phyloP scores from a whole-genome alignment of 1,284 basidiomycete species.

The Rhodotorula glutinis region DNA sequence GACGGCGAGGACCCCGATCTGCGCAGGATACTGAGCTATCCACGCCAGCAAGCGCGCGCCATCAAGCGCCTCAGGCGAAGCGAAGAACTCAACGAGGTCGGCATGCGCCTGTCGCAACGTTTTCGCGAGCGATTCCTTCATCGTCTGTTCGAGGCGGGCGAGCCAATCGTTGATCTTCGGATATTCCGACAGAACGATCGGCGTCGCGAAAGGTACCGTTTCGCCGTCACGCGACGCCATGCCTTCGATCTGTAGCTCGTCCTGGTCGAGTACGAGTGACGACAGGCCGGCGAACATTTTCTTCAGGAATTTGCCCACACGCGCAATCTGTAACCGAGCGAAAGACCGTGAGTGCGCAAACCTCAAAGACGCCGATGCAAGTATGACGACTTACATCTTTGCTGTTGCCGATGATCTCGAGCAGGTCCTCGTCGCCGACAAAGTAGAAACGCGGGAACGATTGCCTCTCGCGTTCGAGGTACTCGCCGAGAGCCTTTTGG shows the following conservation, averaged over 20 bases:
- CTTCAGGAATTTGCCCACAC: conserved; percentile 97
- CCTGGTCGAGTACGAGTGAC: conserved; percentile 77
- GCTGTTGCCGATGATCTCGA: conserved; percentile 99
- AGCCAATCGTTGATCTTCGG: conserved; percentile 99
- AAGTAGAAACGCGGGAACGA: conserved; percentile 99
- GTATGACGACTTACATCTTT: conserved; percentile 64
- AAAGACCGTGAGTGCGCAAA: not conserved
- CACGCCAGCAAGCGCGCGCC: conserved; percentile 74
- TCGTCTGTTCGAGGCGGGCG: conserved; percentile 84
- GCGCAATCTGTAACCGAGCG: conserved; percentile 58
- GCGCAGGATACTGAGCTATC: conserved; percentile 91
- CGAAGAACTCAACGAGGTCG: conserved; percentile 77
- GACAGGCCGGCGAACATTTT: conserved; percentile 99
- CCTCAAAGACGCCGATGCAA: too few species aligned
- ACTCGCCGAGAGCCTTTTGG: conserved; percentile 98
- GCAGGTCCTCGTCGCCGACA: conserved; percentile 96
- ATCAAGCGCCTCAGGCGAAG: conserved; percentile 52
- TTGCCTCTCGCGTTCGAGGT: conserved; percentile 92
- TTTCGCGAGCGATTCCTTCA: conserved; percentile 85
- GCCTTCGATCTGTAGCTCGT: conserved; percentile 77
- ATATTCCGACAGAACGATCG: conserved; percentile 84
- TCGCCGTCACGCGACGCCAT: conserved; percentile 96
- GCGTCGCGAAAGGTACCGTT: conserved; percentile 75
- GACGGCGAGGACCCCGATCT: conserved; percentile 88
- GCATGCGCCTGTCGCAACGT: conserved; percentile 73